Base-by-base conservation (phyloP, 2,329 filamentous ascomycete species). In the Basipetospora chlamydospora region DNA sequence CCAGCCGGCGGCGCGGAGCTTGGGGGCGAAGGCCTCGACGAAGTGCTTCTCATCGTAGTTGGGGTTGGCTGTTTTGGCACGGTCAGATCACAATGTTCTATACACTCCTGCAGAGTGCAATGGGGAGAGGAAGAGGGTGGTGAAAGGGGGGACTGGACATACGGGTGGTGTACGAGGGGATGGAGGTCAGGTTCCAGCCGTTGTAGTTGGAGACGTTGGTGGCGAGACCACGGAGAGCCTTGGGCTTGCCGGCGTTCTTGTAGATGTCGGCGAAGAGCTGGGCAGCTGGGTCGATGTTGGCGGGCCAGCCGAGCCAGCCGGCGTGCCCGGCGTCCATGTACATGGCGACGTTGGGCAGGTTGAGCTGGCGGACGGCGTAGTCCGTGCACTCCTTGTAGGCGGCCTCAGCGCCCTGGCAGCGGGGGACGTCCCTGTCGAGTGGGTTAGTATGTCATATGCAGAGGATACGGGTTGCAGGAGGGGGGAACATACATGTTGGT, bases 311-410 rank as follows among this genome's bases (percentile, higher is more conserved):
- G 29, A 77, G 61, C 73, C 73, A 78, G 41, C 73, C 72, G 18
- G 66, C 71, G 51, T 78, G 73, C 40, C 70, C 73, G 7, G 70
- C 73, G 45, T 78, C 73, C 15, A 78, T 51, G 51, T 77, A 78
- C 67, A 73, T 71, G 43, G 68, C 58, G 18, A 77, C 73, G 49
- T 78, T 77, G 41, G 63, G 56, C 21, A 77, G 58, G 54, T 76
- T 72, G 43, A 77, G 58, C 32, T 59, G 58, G 43, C 59, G 57
- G 34, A 76, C 49, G 2, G 72, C 72, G 47, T 77, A 77, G 25
- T 64, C 59, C 23, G 67, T 61, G 41, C 67, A 60, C 18, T 67
- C 63, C 44, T 64, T 61, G 57, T 77, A 77, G 28, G 65, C 66
- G 4, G 57, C 43, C 20, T 67, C 60, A 16, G 69, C 68, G 42